Evolutionary conservation across 345 rosid species (phyloP).

Genomic region (Balakata baccata): DNA sequence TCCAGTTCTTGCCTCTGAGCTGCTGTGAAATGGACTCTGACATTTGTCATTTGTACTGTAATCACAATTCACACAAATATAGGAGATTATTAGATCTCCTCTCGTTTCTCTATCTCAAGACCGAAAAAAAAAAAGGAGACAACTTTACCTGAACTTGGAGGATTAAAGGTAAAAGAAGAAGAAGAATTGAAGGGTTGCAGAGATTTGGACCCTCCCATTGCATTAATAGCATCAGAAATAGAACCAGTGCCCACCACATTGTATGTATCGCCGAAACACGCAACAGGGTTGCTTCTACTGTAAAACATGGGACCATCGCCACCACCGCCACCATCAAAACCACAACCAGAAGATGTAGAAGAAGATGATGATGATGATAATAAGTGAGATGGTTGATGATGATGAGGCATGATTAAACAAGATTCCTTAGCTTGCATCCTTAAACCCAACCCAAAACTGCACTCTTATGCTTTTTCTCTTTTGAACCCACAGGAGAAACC

Average conservation of each 20-base stretch:
- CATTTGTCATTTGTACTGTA: conserved; percentile 45
- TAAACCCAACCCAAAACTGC: conserved; percentile 45
- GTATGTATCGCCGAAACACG: conserved; percentile 36
- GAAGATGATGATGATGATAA: conserved; percentile 18
- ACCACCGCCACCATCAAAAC: conserved; percentile 23
- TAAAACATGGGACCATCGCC: conserved; percentile 33
- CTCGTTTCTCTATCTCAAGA: not conserved
- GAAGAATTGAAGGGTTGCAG: conserved; percentile 30
- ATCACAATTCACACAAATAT: not conserved
- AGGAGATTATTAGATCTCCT: conserved; percentile 1
- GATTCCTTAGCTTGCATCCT: conserved; percentile 30
- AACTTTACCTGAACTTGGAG: no score
- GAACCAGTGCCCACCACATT: conserved; percentile 38
- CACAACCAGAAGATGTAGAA: conserved; percentile 13
- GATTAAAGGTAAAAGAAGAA: no score
- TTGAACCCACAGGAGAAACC: conserved; percentile 22
- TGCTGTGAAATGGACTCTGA: conserved; percentile 56
- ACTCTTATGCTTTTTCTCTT: conserved; percentile 19
- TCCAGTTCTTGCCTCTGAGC: conserved; percentile 77
- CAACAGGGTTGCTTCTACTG: conserved; percentile 40
- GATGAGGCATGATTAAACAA: conserved; percentile 23
- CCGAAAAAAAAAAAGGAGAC: not conserved
- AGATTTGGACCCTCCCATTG: conserved; percentile 25
- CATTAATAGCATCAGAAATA: conserved; percentile 14
- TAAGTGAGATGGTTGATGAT: conserved; percentile 22